Base-by-base conservation (phyloP, 2,329 filamentous ascomycete species). In the Chrysosporium keratinophilum region DNA sequence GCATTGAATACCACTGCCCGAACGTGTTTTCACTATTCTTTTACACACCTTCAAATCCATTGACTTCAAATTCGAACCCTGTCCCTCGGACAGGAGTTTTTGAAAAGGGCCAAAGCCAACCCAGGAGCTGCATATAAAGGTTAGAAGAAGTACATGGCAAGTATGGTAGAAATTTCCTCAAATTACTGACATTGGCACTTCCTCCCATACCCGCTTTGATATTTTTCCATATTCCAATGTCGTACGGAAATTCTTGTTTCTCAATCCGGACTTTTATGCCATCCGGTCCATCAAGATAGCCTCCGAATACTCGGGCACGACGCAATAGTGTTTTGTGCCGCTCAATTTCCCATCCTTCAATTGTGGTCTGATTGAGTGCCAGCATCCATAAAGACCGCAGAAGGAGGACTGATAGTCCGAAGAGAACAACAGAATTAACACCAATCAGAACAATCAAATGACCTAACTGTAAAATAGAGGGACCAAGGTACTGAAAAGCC, bases 161-260 rank as follows among this genome's bases (percentile, higher is more conserved):
- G 2, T 44, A 15, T 19, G 20, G 12, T 5, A 49, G 28, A 41
- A 17, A 41, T 20, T 20, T 35, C 34, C 35, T 14, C 7, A 49
- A 23, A 19, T 19, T 35, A 55, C 28, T 28, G 28, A 72, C 71
- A 61, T 73, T 76, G 44, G 74, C 74, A 39, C 66, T 69, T 1
- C 74, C 76, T 0, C 78, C 79, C 80, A 84, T 83, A 15, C 77
- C 77, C 55, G 78, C 76, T 47, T 69, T 75, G 20, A 83, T 70
- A 57, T 84, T 84, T 2, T 68, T 61, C 71, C 74, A 81, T 50
- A 84, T 78, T 5, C 81, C 81, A 50, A 84, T 76, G 57, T 84
- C 81, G 63, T 82, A 84, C 0, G 81, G 81, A 58, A 82, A 84
- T 58, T 84, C 81, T 58, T 84, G 81, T 53, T 74, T 77, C 49